Base-by-base conservation (phyloP, 1,284 basidiomycete genomes). In the Trametes sp. region DNA sequence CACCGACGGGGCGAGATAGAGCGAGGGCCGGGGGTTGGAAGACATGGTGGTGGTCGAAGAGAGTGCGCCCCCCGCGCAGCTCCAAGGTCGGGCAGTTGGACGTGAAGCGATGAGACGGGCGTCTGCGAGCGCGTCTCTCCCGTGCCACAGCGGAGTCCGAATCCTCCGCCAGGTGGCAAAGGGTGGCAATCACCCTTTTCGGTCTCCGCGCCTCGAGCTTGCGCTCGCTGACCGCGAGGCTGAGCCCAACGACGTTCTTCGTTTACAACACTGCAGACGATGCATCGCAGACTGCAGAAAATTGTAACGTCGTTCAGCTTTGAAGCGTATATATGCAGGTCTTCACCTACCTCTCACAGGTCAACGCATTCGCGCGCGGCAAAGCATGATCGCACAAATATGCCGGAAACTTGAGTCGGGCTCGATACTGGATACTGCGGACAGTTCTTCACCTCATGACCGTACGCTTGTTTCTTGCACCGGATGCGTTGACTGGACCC, bases 1-100 rank as follows among this genome's bases (percentile, higher is more conserved):
- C 58, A 92, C 86, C 23, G 90, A 90, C 49, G 90, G 91, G 70
- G 88, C 85, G 52, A 92, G 84, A 68, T 85, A 81, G 59, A 92
- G 81, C 67, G 81, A 78, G 21, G 90, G 90, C 63, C 88, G 84
- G 64, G 80, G 80, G 70, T 78, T 79, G 70, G 80, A 77, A 76
- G 78, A 82, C 86, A 89, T 89, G 70, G 77, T 69, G 73, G 74
- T 54, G 69, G 68, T 70, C 61, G 70, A 60, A 65, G 67, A 66
- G 68, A 67, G 64, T 56, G 61, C 57, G 61, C 48, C 45, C 55
- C 63, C 57, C 63, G 63, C 66, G 66, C 63, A 59, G 61, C 63
- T 59, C 55, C 41, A 54, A 61, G 61, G 55, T 59, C 55, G 54
- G 61, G 55, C 61, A 53, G 67, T 63, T 66, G 62, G 60, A 64